phyloP scores from a whole-genome alignment of 2,329 filamentous ascomycete genomes.

The Pseudocercospora fuligena region DNA sequence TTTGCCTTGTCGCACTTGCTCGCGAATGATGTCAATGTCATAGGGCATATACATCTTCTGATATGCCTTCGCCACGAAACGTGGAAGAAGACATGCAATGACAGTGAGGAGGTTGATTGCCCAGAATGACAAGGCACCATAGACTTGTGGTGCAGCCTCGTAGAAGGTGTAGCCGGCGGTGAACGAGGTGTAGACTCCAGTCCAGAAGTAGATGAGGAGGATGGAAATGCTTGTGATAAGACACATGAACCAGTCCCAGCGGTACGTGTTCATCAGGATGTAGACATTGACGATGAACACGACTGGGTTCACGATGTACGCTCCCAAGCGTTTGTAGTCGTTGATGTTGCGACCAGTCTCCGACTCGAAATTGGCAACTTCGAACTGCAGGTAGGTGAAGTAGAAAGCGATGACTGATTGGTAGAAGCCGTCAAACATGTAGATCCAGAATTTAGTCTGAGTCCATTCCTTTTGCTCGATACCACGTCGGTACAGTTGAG shows the following conservation, averaged over 20 bases:
- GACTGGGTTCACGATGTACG: slow-evolving; percentile 82
- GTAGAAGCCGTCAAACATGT: slow-evolving; percentile 94
- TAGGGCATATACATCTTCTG: slow-evolving; percentile 95
- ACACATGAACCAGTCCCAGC: slow-evolving; percentile 96
- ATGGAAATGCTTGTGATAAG: slow-evolving; percentile 82
- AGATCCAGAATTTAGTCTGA: slow-evolving; percentile 92
- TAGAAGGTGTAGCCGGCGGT: slow-evolving; percentile 70
- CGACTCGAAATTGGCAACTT: slow-evolving; percentile 69
- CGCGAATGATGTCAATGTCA: slow-evolving; percentile 92
- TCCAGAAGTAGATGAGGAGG: slow-evolving; percentile 93
- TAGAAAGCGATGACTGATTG: slow-evolving; percentile 94
- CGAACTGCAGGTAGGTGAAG: slow-evolving; percentile 83
- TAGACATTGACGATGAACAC: slow-evolving; percentile 92
- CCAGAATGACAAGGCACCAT: slow-evolving; percentile 85
- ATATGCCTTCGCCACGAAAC: slow-evolving; percentile 82
- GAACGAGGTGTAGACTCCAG: slow-evolving; percentile 78
- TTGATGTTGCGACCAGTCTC: slow-evolving; percentile 74
- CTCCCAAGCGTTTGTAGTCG: slow-evolving; percentile 82
- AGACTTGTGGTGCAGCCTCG: slow-evolving; percentile 76
- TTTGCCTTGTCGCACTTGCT: slow-evolving; percentile 82
- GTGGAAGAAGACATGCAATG: slow-evolving; percentile 81
- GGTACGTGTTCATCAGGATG: slow-evolving; percentile 93
- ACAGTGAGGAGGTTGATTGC: slow-evolving; percentile 77
- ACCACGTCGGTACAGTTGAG: slow-evolving; percentile 91
- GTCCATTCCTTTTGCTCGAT: slow-evolving; percentile 98